These are phyloP conservation scores for Hypoxylon sp. DNA, from an alignment of 2,329 filamentous ascomycete species.

Conservation along the genomic window DNA sequence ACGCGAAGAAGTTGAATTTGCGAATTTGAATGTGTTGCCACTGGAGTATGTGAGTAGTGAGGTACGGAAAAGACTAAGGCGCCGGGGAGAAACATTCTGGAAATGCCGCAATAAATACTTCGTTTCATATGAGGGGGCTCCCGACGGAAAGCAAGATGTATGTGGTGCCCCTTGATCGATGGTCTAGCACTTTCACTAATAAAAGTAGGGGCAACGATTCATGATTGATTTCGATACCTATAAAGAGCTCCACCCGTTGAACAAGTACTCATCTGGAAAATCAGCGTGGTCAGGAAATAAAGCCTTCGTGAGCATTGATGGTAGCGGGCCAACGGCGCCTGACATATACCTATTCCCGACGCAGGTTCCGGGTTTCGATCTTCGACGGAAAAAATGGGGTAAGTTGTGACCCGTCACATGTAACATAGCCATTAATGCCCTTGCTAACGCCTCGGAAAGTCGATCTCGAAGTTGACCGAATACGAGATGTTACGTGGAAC, in stretches of 20 bases:
- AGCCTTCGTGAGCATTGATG: neutral
- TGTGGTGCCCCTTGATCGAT: neutral
- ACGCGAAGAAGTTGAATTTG: neutral
- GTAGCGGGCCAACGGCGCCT: neutral
- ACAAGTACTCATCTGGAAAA: neutral
- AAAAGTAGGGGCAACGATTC: neutral
- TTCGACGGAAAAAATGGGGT: conserved; percentile 1
- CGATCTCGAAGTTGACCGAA: neutral
- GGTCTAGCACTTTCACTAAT: neutral
- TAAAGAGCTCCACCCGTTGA: neutral
- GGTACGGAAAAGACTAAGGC: neutral
- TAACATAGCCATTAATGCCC: neutral
- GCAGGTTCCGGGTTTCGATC: neutral
- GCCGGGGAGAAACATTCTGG: neutral
- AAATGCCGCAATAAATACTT: neutral
- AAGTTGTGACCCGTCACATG: neutral
- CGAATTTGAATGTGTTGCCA: neutral
- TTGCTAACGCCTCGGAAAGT: neutral
- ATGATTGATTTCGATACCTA: neutral
- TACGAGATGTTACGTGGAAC: neutral
- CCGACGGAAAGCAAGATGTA: neutral
- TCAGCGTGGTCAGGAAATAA: neutral
- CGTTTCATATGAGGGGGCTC: neutral
- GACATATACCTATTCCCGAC: neutral
- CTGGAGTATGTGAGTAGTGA: neutral